Conservation (phyloP, 169 alveolate species). For the Plasmodium ovale region DNA sequence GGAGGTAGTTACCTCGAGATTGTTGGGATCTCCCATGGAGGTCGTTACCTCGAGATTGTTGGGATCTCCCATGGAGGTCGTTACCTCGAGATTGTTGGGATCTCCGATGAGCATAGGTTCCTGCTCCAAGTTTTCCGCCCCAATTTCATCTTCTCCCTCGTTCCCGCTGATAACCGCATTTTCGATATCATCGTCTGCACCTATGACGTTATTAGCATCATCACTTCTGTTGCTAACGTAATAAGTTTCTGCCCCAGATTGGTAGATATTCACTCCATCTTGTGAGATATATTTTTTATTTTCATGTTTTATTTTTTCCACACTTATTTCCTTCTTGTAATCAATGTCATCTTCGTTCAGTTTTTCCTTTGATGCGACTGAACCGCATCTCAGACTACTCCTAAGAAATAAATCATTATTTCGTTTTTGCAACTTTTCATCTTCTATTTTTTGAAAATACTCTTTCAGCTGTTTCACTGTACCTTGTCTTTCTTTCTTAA, state of each 20-base stretch:
- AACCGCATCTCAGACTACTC: neutral
- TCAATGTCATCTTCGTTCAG: neutral
- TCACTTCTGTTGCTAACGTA: neutral
- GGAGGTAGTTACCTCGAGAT: neutral
- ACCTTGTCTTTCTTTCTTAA: conserved; percentile 63
- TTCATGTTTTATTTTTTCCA: too few relatives aligned
- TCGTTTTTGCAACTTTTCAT: conserved; percentile 33
- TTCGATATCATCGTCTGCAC: neutral
- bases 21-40: too few relatives aligned
- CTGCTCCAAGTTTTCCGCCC: too few relatives aligned
- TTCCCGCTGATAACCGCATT: neutral
- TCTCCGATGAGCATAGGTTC: neutral
- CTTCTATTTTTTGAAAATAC: conserved; percentile 59
- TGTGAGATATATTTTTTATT: neutral
- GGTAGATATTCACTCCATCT: neutral
- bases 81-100: neutral
- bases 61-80: neutral
- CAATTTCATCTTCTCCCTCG: neutral
- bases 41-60: neutral
- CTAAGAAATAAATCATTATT: conserved; percentile 21
- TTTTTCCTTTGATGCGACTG: neutral
- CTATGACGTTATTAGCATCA: neutral
- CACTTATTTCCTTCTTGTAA: too few relatives aligned
- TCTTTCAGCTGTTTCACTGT: conserved; percentile 72
- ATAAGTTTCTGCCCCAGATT: neutral